Conservation (phyloP, 345 rosid genomes). For the Pistacia vera region DNA sequence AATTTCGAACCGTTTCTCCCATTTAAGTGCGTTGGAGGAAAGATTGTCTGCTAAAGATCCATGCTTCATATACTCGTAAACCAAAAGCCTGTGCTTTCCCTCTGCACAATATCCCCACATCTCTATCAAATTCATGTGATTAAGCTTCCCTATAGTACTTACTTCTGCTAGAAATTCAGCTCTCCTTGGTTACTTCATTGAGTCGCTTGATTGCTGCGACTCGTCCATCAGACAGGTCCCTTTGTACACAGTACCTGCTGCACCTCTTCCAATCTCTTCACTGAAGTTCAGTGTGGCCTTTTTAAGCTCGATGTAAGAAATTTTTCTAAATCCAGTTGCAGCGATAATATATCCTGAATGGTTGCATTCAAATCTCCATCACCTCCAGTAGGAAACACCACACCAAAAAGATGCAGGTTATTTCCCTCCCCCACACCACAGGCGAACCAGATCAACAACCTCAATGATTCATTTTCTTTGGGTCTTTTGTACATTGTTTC, state of each 20-base stretch:
- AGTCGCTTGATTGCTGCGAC: slow-evolving; percentile 43
- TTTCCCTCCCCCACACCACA: neutral
- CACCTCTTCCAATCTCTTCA: slow-evolving; percentile 43
- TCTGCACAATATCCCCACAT: slow-evolving; percentile 39
- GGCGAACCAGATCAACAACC: slow-evolving; percentile 6
- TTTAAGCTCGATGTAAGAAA: slow-evolving; percentile 35
- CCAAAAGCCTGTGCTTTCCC: slow-evolving; percentile 33
- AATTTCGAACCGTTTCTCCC: slow-evolving; percentile 36
- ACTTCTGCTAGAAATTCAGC: slow-evolving; percentile 40
- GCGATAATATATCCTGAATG: slow-evolving; percentile 7
- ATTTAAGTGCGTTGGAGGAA: slow-evolving; percentile 20
- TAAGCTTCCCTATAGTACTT: slow-evolving; percentile 31
- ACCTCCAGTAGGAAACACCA: slow-evolving; percentile 7
- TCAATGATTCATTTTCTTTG: neutral
- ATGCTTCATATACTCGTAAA: slow-evolving; percentile 36
- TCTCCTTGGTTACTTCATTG: slow-evolving; percentile 34
- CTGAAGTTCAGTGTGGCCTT: slow-evolving; percentile 31
- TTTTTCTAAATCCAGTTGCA: slow-evolving; percentile 18
- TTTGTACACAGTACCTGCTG: slow-evolving; percentile 41
- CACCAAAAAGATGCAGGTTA: slow-evolving; percentile 5
- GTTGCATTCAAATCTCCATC: neutral
- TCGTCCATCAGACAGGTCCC: slow-evolving; percentile 30
- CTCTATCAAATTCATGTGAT: slow-evolving; percentile 39
- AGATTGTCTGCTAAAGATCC: slow-evolving; percentile 40
- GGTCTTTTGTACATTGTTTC: slow-evolving; percentile 12